These are phyloP conservation scores for Torrubiella hemipterigena DNA, from an alignment of 2,329 filamentous ascomycete genomes.

Conservation along the genomic window DNA sequence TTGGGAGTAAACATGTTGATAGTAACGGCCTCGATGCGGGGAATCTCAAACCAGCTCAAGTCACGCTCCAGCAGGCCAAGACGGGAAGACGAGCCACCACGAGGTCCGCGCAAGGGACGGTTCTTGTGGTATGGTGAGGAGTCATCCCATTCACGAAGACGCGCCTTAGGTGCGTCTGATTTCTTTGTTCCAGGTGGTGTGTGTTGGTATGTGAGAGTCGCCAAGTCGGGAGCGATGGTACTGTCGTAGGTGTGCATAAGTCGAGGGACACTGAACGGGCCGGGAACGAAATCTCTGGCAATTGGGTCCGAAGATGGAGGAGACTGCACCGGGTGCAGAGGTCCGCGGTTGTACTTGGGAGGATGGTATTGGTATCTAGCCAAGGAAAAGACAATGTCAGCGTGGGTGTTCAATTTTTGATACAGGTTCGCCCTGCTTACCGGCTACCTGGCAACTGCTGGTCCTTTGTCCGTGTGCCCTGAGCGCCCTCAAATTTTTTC, in stretches of 20 bases:
- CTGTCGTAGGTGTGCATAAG: conserved; percentile 82
- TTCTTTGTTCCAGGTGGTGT: conserved; percentile 59
- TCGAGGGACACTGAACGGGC: conserved; percentile 79
- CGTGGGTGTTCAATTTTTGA: conserved; percentile 1
- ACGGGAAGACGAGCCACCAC: conserved; percentile 55
- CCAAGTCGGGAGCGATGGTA: conserved; percentile 75
- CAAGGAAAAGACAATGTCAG: conserved; percentile 12
- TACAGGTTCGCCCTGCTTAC: too few species aligned
- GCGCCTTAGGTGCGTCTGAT: conserved; percentile 38
- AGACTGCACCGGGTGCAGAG: conserved; percentile 83
- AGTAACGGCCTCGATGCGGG: conserved; percentile 68
- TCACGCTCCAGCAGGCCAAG: conserved; percentile 61
- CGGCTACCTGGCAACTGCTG: conserved; percentile 32
- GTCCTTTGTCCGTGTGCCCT: conserved; percentile 21
- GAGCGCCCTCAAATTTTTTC: conserved; percentile 27
- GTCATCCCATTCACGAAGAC: conserved; percentile 76
- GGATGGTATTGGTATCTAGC: conserved; percentile 89
- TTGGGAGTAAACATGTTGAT: conserved; percentile 65
- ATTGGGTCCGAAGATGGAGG: conserved; percentile 76
- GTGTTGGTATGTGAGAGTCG: conserved; percentile 83
- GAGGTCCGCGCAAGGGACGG: conserved; percentile 69
- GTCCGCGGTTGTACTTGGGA: conserved; percentile 89
- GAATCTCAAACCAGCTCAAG: conserved; percentile 74
- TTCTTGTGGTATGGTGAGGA: conserved; percentile 93
- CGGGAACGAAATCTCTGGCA: conserved; percentile 79